Conservation (phyloP, 345 rosid genomes). For the Odontarrhena argentea region DNA sequence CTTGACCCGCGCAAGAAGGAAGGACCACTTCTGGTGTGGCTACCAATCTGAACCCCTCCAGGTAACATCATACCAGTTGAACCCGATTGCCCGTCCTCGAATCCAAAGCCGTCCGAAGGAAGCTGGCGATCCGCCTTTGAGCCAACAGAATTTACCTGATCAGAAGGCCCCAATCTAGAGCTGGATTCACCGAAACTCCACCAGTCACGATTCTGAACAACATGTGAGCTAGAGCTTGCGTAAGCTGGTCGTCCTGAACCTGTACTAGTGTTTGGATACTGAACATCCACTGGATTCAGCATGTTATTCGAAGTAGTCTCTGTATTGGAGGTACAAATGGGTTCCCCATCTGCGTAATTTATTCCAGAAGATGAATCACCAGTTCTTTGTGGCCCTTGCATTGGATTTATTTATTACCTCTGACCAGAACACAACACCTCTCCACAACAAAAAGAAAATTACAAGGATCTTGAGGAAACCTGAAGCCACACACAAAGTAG, state of each 20-base stretch:
- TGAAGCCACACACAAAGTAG: constrained; percentile 22
- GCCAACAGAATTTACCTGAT: constrained; percentile 50
- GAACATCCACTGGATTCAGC: constrained; percentile 56
- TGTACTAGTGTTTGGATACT: constrained; percentile 28
- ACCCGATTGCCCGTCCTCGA: constrained; percentile 34
- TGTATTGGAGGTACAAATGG: constrained; percentile 32
- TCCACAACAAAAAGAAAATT: constrained; percentile 9
- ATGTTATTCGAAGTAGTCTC: constrained; percentile 39
- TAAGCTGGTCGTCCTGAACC: constrained; percentile 42
- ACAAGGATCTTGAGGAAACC: constrained; percentile 26
- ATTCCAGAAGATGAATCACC: constrained; percentile 36
- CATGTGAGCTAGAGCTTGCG: constrained; percentile 45
- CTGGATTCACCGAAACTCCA: constrained; percentile 73
- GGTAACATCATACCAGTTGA: constrained; percentile 20
- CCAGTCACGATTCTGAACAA: constrained; percentile 49
- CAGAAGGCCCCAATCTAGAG: constrained; percentile 51
- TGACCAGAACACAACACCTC: constrained; percentile 20
- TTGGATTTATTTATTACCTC: constrained; percentile 18
- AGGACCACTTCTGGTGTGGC: constrained; percentile 49
- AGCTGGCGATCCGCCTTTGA: constrained; percentile 57
- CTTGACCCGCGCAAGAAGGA: constrained; percentile 55
- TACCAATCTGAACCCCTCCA: constrained; percentile 35
- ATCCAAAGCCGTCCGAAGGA: constrained; percentile 41
- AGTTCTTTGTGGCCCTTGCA: constrained; percentile 39
- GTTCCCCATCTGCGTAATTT: constrained; percentile 33